These are phyloP conservation scores for Chaetomidium leptoderma DNA, from an alignment of 495 filamentous ascomycete species.

Conservation along the genomic window DNA sequence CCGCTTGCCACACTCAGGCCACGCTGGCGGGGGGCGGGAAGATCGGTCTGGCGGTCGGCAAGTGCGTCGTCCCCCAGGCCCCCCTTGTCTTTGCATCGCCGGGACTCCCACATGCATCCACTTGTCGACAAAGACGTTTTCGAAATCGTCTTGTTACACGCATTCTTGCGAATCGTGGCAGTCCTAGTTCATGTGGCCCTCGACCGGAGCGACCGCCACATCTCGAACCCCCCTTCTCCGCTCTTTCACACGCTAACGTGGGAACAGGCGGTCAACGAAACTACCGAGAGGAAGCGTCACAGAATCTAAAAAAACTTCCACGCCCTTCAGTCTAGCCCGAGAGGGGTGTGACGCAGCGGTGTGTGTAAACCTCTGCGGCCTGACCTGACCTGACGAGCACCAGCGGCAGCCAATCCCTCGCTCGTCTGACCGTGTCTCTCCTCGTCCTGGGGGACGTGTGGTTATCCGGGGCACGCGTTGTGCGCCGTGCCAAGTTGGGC, in stretches of 20 bases:
- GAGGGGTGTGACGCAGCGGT: conserved; percentile 2
- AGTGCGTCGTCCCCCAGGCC: conserved; percentile 2
- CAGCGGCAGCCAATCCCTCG: conserved; percentile 1
- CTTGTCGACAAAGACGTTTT: background rate
- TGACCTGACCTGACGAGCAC: conserved; percentile 9
- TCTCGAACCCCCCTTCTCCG: background rate
- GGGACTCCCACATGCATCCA: conserved; percentile 5
- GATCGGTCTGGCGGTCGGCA: conserved; percentile 3
- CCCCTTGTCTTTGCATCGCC: conserved; percentile 2
- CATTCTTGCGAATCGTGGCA: conserved; percentile 4
- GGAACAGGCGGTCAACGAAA: conserved; percentile 12
- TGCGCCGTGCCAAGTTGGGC: conserved; percentile 11
- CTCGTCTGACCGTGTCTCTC: background rate
- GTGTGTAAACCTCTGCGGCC: conserved; percentile 9
- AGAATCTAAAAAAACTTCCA: background rate
- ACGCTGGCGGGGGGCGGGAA: background rate
- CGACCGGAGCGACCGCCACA: conserved; percentile 9
- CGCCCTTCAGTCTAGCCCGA: background rate
- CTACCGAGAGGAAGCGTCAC: background rate
- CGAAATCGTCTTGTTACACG: background rate
- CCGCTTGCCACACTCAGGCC: too few species aligned
- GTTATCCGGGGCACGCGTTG: background rate
- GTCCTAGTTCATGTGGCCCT: background rate
- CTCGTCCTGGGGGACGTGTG: background rate
- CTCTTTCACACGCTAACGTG: conserved; percentile 1